Conservation (phyloP, 2,329 filamentous ascomycete genomes). For the Fusarium sp. region DNA sequence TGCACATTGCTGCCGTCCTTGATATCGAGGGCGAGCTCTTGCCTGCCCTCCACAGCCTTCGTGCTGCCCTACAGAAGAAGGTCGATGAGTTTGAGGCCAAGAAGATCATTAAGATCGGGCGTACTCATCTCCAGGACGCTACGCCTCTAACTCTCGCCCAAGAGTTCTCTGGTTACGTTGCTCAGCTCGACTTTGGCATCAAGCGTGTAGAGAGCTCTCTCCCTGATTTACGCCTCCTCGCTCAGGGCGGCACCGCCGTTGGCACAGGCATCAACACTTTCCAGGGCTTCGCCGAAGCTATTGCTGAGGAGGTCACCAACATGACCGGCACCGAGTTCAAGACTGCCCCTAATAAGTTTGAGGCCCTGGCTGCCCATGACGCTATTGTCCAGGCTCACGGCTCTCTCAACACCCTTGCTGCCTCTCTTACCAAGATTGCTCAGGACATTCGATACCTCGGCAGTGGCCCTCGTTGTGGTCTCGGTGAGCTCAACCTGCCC, state of each 20-base stretch:
- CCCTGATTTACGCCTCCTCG: conserved; percentile 86
- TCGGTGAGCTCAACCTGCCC: conserved; percentile 91
- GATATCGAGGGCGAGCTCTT: conserved; percentile 90
- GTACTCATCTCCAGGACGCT: conserved; percentile 97
- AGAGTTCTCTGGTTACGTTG: conserved; percentile 97
- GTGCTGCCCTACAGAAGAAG: conserved; percentile 87
- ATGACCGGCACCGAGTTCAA: conserved; percentile 94
- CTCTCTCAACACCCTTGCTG: conserved; percentile 90
- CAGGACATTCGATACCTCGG: conserved; percentile 98
- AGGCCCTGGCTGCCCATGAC: conserved; percentile 95
- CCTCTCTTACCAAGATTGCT: conserved; percentile 95
- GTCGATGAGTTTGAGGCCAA: conserved; percentile 84
- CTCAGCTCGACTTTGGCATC: conserved; percentile 91
- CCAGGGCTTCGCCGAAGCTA: conserved; percentile 92
- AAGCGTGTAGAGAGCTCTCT: conserved; percentile 85
- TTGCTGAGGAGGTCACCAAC: conserved; percentile 89
- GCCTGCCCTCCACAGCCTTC: conserved; percentile 83
- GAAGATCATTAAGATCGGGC: conserved; percentile 98
- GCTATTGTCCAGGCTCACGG: conserved; percentile 95
- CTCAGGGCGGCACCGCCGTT: conserved; percentile 96
- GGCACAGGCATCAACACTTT: conserved; percentile 98
- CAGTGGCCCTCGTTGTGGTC: conserved; percentile 93
- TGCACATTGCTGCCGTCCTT: conserved; percentile 98
- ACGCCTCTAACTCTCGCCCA: conserved; percentile 95
- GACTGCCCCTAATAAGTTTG: conserved; percentile 99